phyloP scores from a whole-genome alignment of 2,329 filamentous ascomycete species.

The Colletotrichum tabaci region DNA sequence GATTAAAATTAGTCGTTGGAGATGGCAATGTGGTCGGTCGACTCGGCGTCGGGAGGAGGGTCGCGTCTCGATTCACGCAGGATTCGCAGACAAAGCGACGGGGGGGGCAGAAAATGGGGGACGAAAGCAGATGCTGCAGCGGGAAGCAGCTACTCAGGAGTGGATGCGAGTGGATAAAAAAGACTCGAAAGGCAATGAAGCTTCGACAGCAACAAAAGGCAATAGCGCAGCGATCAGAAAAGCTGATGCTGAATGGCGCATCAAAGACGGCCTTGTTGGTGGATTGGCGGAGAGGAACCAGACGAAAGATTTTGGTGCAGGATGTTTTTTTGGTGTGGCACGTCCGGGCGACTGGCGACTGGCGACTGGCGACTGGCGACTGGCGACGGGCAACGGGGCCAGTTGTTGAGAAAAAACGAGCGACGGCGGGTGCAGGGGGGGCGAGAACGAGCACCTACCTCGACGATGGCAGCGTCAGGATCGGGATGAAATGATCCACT shows the following conservation, averaged over 20 bases:
- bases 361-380: slow-evolving; percentile 37
- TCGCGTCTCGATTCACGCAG: slow-evolving; percentile 40
- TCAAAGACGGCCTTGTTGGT: slow-evolving; percentile 30
- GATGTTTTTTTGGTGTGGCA: slow-evolving; percentile 41
- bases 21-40: slow-evolving; percentile 28
- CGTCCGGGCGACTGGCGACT: slow-evolving; percentile 30
- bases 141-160: slow-evolving; percentile 26
- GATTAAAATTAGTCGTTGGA: slow-evolving; percentile 30
- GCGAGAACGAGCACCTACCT: slow-evolving; percentile 22
- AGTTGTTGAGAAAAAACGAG: slow-evolving; percentile 26
- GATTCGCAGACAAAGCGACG: slow-evolving; percentile 34
- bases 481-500: background rate
- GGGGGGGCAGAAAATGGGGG: slow-evolving; percentile 2
- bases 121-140: slow-evolving; percentile 25
- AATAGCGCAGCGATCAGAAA: slow-evolving; percentile 37
- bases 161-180: background rate
- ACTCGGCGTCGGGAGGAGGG: slow-evolving; percentile 29
- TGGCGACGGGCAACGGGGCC: slow-evolving; percentile 31
- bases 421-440: slow-evolving; percentile 23
- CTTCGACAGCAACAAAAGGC: slow-evolving; percentile 16
- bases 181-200: slow-evolving; percentile 6
- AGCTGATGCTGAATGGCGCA: slow-evolving; percentile 40
- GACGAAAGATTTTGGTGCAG: slow-evolving; percentile 38
- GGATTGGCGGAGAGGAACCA: slow-evolving; percentile 30
- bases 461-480: background rate